Percentiles rank a stretch among this genome's conserved stretches.
phyloP scores from a whole-genome alignment of 2,329 filamentous ascomycete genomes.

The Colletotrichum shisoi region DNA sequence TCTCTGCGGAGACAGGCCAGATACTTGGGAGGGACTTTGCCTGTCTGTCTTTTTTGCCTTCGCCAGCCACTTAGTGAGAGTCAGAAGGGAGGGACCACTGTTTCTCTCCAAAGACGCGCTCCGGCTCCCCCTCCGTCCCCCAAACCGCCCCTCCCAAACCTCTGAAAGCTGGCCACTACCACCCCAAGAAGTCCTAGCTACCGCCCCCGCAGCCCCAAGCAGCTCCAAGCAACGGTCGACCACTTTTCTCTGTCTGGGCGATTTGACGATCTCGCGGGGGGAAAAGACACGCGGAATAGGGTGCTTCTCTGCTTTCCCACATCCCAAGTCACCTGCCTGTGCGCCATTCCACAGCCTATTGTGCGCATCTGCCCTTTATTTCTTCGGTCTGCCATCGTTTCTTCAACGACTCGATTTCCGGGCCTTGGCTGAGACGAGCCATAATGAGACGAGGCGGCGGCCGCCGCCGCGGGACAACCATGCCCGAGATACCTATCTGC shows the following conservation, averaged over 20 bases:
- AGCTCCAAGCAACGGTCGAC: constrained; percentile 1
- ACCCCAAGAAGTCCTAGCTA: no score
- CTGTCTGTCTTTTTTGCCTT: neutral
- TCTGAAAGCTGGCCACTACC: neutral
- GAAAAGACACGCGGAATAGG: neutral
- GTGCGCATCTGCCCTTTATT: neutral
- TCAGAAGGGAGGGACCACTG: neutral
- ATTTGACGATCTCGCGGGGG: constrained; percentile 22
- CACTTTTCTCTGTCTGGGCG: constrained; percentile 11
- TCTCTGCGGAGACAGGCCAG: constrained; percentile 24
- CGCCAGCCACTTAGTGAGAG: neutral
- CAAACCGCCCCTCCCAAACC: neutral
- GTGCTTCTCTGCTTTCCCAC: neutral
- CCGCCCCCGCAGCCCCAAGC: neutral
- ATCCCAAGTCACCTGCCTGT: constrained; percentile 10
- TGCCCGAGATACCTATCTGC: neutral
- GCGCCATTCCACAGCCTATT: constrained; percentile 13
- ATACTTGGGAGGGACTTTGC: constrained; percentile 7
- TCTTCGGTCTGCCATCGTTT: neutral
- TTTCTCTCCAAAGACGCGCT: neutral
- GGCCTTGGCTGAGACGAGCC: neutral
- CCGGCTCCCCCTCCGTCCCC: neutral
- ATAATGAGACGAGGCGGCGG: neutral
- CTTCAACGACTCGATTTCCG: constrained; percentile 4
- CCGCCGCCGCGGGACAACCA: neutral